Evolutionary conservation across 2,329 filamentous ascomycete species (phyloP), one percentile per base, ranked within the genome.

Genomic region (Oidium heveae): DNA sequence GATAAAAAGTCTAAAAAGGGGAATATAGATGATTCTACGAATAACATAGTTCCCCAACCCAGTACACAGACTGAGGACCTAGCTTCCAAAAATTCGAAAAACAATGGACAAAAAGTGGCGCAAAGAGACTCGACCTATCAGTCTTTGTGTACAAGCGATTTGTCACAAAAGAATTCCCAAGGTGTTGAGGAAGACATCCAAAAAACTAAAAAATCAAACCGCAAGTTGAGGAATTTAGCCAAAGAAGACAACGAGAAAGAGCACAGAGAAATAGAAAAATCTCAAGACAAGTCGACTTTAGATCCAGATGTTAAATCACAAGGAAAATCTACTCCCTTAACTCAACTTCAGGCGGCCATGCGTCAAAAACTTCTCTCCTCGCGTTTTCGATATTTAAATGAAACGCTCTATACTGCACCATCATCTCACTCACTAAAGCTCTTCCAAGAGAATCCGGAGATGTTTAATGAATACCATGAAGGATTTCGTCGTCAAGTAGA

Each of bases 401-500:
- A 98, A 71, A 89, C 86, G 0, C 80, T 98, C 15, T 98, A 98
- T 71, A 96, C 89, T 4, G 85, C 82, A 8, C 85, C 88, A 0
- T 98, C 91, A 0, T 72, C 73, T 37, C 80, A 91, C 59, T 84
- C 91, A n/a, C 79, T 91, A 61, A 70, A 75, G 53, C 78, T 96
- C 24, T 96, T 98, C 71, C 72, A 77, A 53, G 73, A 83, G 36
- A 86, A 85, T 52, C 91, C 91, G 0, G 86, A 94, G 65, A 88
- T 96, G 75, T 98, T 96, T 69, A 75, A 79, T 61, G 88, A 96
- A 69, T 98, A 98, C 68, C 91, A 98, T 69, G 82, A 87, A 57
- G 91, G 91, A 36, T 98, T 98, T 74, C 83, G 88, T 0, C 84
- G 88, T 54, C 91, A 98, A 70, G 91, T 96, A 56, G 82, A 86